Conservation (phyloP, 345 rosid genomes). For the Laguncularia racemosa region DNA sequence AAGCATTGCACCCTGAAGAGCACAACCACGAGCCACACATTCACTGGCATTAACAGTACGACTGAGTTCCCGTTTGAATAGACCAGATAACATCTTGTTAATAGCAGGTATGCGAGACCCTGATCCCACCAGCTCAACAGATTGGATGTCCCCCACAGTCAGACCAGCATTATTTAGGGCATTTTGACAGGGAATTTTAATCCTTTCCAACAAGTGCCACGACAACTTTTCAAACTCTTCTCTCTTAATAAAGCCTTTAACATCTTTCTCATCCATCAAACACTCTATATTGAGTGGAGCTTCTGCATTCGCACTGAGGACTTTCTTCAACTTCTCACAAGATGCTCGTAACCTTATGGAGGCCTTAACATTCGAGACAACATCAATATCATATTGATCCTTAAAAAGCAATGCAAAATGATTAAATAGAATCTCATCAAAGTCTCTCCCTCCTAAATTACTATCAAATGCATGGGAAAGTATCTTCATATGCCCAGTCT, state of each 20-base stretch:
- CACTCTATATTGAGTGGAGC: conserved; percentile 54
- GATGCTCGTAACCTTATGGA: conserved; percentile 45
- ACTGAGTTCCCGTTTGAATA: conserved; percentile 45
- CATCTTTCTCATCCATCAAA: conserved; percentile 66
- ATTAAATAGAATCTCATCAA: conserved; percentile 43
- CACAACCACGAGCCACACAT: conserved; percentile 64
- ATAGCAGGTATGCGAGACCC: conserved; percentile 60
- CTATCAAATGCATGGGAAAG: conserved; percentile 50
- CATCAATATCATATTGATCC: conserved; percentile 48
- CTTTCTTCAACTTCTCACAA: conserved; percentile 53
- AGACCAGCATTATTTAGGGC: conserved; percentile 42
- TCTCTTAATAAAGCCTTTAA: conserved; percentile 48
- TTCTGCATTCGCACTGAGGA: conserved; percentile 58
- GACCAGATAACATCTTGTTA: conserved; percentile 28
- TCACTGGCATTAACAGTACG: conserved; percentile 54
- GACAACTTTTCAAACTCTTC: conserved; percentile 53
- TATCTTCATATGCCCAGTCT: conserved; percentile 45
- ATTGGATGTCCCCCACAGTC: conserved; percentile 31
- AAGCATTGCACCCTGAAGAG: conserved; percentile 60
- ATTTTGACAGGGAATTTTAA: conserved; percentile 36
- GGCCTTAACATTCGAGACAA: conserved; percentile 42
- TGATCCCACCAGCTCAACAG: conserved; percentile 56
- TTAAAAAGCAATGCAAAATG: conserved; percentile 49
- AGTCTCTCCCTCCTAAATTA: conserved; percentile 56
- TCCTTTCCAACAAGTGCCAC: conserved; percentile 32